Evolutionary conservation across 345 rosid genomes (phyloP).

Genomic region (Citrus hindsii): DNA sequence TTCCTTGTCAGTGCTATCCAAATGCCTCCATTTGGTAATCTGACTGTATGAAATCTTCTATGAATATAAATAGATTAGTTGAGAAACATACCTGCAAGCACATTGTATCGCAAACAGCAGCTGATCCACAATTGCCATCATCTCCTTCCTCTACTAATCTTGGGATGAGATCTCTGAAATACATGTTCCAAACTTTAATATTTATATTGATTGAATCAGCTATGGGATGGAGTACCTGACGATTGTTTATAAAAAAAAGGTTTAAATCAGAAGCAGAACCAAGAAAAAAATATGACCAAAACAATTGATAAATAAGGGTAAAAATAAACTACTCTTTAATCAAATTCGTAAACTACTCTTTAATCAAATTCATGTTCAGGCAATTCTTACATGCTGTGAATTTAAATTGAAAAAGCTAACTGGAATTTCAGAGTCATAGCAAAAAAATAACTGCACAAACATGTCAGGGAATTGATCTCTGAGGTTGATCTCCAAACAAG

Average conservation of each 20-base stretch:
- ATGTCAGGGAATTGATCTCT: neutral
- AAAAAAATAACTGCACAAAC: neutral
- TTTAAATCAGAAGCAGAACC: neutral
- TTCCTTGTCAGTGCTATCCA: neutral
- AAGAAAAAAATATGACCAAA: neutral
- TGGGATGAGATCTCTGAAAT: constrained; percentile 78
- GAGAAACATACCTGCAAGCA: constrained; percentile 70
- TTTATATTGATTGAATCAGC: constrained; percentile 81
- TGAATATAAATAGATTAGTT: neutral
- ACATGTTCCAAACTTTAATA: constrained; percentile 73
- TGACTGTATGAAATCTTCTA: neutral
- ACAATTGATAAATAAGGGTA: neutral
- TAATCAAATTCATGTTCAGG: neutral
- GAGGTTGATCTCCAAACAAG: neutral
- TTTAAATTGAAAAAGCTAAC: neutral
- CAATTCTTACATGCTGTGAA: neutral
- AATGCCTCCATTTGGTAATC: neutral
- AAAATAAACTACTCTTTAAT: neutral
- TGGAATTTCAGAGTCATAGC: neutral
- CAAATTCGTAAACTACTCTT: neutral
- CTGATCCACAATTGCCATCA: constrained; percentile 91
- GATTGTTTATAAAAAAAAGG: neutral
- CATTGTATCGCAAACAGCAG: constrained; percentile 89
- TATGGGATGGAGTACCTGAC: constrained; percentile 68
- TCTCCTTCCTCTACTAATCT: constrained; percentile 72